These are phyloP conservation scores for Phytophthora cajani DNA, from an alignment of 352 stramenopile genomes.

Conservation along the genomic window DNA sequence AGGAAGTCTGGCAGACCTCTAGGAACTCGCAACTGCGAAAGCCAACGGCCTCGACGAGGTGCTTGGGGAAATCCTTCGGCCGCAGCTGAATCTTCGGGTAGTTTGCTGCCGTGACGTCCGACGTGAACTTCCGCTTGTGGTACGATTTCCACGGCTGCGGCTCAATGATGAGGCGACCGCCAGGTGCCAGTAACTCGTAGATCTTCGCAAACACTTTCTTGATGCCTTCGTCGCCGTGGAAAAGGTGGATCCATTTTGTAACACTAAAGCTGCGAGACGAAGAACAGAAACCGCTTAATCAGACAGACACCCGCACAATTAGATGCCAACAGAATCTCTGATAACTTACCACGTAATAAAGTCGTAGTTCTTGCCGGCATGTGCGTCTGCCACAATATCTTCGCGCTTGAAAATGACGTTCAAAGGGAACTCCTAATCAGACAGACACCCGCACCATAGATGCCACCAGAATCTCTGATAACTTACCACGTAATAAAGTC, in stretches of 20 bases:
- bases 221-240: conserved; percentile 87
- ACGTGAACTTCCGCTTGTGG: conserved; percentile 88
- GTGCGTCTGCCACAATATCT: conserved; percentile 62
- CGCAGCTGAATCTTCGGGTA: conserved; percentile 77
- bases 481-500: conserved; percentile 87
- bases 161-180: conserved; percentile 83
- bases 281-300: neutral
- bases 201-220: conserved; percentile 76
- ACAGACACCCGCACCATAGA: neutral
- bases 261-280: conserved; percentile 74
- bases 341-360: conserved; percentile 64
- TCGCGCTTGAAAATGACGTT: conserved; percentile 89
- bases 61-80: conserved; percentile 75
- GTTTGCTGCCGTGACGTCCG: conserved; percentile 70
- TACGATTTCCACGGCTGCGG: conserved; percentile 90
- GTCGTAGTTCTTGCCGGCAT: conserved; percentile 75
- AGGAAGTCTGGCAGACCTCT: conserved; percentile 78
- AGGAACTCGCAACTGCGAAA: conserved; percentile 77
- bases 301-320: neutral
- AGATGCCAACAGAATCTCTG: neutral
- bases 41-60: conserved; percentile 62
- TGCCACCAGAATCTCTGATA: too few relatives aligned
- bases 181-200: conserved; percentile 65
- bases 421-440: conserved; percentile 55
- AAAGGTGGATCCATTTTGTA: conserved; percentile 93